These are phyloP conservation scores for Metarhizium robertsii DNA, from an alignment of 2,329 filamentous ascomycete genomes.

Conservation along the genomic window DNA sequence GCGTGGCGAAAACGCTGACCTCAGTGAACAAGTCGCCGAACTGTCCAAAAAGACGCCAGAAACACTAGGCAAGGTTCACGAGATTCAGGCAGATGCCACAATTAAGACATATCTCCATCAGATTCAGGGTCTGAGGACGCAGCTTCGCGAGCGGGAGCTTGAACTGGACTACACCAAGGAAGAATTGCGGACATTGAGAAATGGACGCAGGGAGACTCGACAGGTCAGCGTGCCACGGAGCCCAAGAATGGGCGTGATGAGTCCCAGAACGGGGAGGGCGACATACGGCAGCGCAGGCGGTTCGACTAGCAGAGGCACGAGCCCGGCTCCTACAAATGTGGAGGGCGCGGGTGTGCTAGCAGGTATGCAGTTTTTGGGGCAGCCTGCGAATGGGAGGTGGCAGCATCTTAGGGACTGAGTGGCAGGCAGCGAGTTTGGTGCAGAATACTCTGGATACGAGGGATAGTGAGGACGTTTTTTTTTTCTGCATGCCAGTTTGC, in stretches of 20 bases:
- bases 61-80: constrained; percentile 37
- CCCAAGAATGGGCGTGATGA: constrained; percentile 44
- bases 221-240: constrained; percentile 48
- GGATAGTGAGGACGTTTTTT: not conserved
- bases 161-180: constrained; percentile 39
- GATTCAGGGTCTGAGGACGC: constrained; percentile 30
- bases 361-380: constrained; percentile 30
- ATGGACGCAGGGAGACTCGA: constrained; percentile 44
- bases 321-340: constrained; percentile 31
- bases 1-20: constrained; percentile 33
- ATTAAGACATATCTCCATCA: constrained; percentile 24
- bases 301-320: constrained; percentile 39
- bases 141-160: constrained; percentile 39
- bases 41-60: constrained; percentile 32
- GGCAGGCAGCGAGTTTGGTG: not conserved
- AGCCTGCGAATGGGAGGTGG: constrained; percentile 32
- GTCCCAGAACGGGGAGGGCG: constrained; percentile 30
- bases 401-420: constrained; percentile 32
- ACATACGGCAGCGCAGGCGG: constrained; percentile 19
- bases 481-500: not conserved
- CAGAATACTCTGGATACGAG: not conserved
- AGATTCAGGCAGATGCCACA: constrained; percentile 31
- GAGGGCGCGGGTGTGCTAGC: constrained; percentile 14
- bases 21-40: constrained; percentile 31
- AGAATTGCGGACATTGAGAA: constrained; percentile 38